Evolutionary conservation across 768 basidiomycete genomes (phyloP), one percentile per base, ranked within the genome.

Genomic region (Kwoniella europaea): DNA sequence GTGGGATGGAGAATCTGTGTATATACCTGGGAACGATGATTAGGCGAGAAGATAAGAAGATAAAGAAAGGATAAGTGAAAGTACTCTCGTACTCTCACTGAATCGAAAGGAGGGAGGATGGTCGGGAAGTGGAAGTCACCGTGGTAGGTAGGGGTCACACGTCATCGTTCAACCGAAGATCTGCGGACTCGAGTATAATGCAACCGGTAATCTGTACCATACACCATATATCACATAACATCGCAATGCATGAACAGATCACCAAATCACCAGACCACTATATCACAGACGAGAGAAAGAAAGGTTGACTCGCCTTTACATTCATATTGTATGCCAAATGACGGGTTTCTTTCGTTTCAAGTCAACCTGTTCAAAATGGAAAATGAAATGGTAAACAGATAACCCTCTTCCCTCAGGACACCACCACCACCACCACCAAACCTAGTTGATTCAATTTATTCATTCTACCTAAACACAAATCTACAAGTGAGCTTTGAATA

Each of bases 401-500:
- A 35, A 27, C 18, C 22, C 27, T 20, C 42, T 35, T 35, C 7
- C 35, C 35, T 35, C 35, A 35, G 35, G 35, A 35, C 7, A 35
- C 6, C 35, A 35, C 35, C 35, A 18, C 35, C 13, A 44, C 20
- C 18, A 61, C n/a, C n/a, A 18, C 18, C 16, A n/a, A 61, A 42
- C 18, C 35, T 9, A 43, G 43, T 43, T 61, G 4, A 22, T 35
- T 35, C 63, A 41, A 16, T 60, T 16, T n/a, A 46, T 66, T 58
- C 56, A n/a, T 44, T 24, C 15, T 63, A 63, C 46, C 61, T 63
- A 63, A 46, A 63, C 18, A 63, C 15, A n/a, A 54, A 63, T 43
- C 65, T 72, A 80, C 72, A 80, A 57, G 65, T 82, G 81, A 68
- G 76, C 76, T 72, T 79, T 83, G 79, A 80, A 82, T n/a, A 97